Evolutionary conservation across 2,329 filamentous ascomycete genomes (phyloP), one percentile per base, ranked within the genome.

Genomic region (Capronia americana): DNA sequence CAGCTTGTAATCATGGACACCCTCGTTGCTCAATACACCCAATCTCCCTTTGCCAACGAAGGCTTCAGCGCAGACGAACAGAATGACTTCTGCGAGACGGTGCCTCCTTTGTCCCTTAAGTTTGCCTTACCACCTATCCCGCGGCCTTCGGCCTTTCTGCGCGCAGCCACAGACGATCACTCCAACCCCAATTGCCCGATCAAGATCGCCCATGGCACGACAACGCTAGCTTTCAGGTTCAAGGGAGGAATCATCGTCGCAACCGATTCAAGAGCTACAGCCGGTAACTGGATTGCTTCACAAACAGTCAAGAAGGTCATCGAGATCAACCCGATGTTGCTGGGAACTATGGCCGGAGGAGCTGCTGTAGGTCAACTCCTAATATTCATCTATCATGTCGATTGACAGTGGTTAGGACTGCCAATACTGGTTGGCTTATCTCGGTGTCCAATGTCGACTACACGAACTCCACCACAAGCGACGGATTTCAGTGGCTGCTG

Each of bases 231-330:
- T 70, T 99, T 99, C 87, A 90, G 94, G 78, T 99, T 98, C 86
- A 89, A 98, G 83, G 93, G 93, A 75, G 95, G 95, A 78, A 98
- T 99, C 82, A 96, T 99, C 77, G 94, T 99, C 60, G 94, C 94
- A 62, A 99, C 95, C 66, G 95, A 99, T 83, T 99, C 95, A 67
- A 89, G 95, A 82, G 95, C 95, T 67, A 97, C 95, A 56, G 94
- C 95, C 32, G 95, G 95, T 76, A 96, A 95, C 87, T 99, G 95
- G 95, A 99, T 99, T 81, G 95, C 95, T 72, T 96, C 92, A 82
- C 95, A 99, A 86, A 99, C 95, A 61, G 95, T 99, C 77, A 99
- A 99, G 89, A 99, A 99, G 87, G 95, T 99, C 74, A 98, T 99
- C 77, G 93, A 97, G 86, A 97, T 97, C 85, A 97, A 97, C 85